Evolutionary conservation across 164 flowering plant species (phyloP), one percentile per base, ranked within the genome.

Genomic region (Vitis labrusca): DNA sequence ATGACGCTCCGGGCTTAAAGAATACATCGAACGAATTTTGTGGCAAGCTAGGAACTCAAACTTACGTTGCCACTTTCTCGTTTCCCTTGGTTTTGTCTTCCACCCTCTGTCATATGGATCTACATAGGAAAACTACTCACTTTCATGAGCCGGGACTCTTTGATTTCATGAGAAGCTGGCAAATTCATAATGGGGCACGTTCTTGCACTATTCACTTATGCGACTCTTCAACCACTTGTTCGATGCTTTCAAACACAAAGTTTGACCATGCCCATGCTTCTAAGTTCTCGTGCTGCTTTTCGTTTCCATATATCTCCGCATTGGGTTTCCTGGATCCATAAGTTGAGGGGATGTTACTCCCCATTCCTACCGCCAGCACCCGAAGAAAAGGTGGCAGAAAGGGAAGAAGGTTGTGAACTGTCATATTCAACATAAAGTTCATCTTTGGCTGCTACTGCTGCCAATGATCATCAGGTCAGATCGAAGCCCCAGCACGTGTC

Each of bases 131-230:
- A 76, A 50, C 32, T 85, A 58, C 89, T 88, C 2, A 17, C 64
- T 29, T 64, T 81, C 17, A 55, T 83, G 5, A 86, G 88, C 23
- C 89, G 85, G 74, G 88, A 88, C 74, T 88, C 86, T 56, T 12
- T 65, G 58, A 83, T 88, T 64, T 74, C 89, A 44, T 11, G 5
- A n/a, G 84, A 84, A 74, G 88, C 88, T 4, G 86, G 91, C 3
- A 81, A 73, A 69, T 85, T 79, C 65, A 67, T 70, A 16, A 52
- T 61, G 10, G 81, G 84, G 73, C 77, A 80, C 56, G 69, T 86
- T 77, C 88, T 19, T 71, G 19, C 17, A 17, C 0, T 17, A 17
- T 17, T 17, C 17, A 17, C 17, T 17, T 17, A 17, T 17, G 17
- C 17, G 17, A 17, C 17, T 17, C 17, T 17, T 17, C 17, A 17